phyloP scores from a whole-genome alignment of 2,329 filamentous ascomycete species.

The Aspergillus japonicus region DNA sequence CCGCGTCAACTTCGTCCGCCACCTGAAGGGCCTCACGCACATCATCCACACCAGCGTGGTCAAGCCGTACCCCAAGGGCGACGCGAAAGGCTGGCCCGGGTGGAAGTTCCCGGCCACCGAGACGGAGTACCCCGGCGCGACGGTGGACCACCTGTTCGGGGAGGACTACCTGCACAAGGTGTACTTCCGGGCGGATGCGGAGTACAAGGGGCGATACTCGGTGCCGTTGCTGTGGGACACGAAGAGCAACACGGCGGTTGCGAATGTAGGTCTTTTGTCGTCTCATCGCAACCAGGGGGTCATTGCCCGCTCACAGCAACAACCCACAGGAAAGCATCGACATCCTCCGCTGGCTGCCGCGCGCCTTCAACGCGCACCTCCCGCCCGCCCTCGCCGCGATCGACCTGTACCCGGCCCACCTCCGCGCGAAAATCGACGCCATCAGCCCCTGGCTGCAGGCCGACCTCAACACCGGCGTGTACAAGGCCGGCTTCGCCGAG shows the following conservation, averaged over 20 bases:
- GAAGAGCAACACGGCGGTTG: conserved; percentile 56
- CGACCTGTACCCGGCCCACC: conserved; percentile 54
- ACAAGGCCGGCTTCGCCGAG: conserved; percentile 60
- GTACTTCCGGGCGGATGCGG: conserved; percentile 61
- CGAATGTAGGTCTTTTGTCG: conserved; percentile 56
- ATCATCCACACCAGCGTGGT: conserved; percentile 59
- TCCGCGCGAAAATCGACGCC: conserved; percentile 53
- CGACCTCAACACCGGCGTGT: conserved; percentile 60
- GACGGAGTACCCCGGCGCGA: conserved; percentile 58
- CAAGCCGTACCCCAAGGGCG: conserved; percentile 65
- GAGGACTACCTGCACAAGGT: conserved; percentile 60
- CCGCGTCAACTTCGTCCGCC: conserved; percentile 56
- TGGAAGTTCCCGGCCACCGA: conserved; percentile 58
- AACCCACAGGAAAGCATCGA: conserved; percentile 36
- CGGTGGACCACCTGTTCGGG: conserved; percentile 59
- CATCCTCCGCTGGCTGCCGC: conserved; percentile 58
- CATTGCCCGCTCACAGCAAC: too few species aligned
- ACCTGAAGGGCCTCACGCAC: conserved; percentile 57
- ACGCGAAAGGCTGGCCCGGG: conserved; percentile 61
- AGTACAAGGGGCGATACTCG: conserved; percentile 61
- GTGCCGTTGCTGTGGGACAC: conserved; percentile 65
- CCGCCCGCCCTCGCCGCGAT: conserved; percentile 45
- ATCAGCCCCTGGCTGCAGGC: conserved; percentile 55
- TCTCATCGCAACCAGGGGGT: too few species aligned
- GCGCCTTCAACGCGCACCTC: conserved; percentile 52